Conservation (phyloP, 352 stramenopile species). For the Phytophthora meadii region DNA sequence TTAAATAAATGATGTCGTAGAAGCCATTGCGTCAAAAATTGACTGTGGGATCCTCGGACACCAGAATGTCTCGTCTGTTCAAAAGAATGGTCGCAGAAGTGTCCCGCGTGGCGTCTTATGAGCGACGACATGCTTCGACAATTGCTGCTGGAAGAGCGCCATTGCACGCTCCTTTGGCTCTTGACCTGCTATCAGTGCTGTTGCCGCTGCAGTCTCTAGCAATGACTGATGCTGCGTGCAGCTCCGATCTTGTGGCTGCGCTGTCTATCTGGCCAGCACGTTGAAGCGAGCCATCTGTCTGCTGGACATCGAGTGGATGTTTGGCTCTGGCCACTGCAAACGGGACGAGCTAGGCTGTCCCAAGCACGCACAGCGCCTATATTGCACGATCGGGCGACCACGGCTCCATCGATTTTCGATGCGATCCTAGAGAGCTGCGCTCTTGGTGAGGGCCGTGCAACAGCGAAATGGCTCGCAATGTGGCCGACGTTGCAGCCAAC, state of each 20-base stretch:
- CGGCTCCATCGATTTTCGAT: slow-evolving; percentile 11
- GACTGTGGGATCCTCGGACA: slow-evolving; percentile 21
- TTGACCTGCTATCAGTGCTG: not conserved
- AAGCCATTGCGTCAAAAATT: slow-evolving; percentile 27
- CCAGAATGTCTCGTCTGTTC: slow-evolving; percentile 22
- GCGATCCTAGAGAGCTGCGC: slow-evolving; percentile 9
- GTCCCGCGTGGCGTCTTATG: slow-evolving; percentile 9
- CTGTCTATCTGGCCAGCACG: slow-evolving; percentile 11
- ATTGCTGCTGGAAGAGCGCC: not conserved
- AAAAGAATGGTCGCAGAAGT: slow-evolving; percentile 18
- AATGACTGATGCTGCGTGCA: not conserved
- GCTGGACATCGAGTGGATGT: slow-evolving; percentile 21
- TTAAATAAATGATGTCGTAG: not conserved
- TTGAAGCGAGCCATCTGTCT: slow-evolving; percentile 30
- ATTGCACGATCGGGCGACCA: slow-evolving; percentile 18
- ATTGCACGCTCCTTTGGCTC: not conserved
- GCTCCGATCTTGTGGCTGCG: slow-evolving; percentile 5
- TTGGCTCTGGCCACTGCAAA: slow-evolving; percentile 23
- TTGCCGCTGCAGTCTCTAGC: not conserved
- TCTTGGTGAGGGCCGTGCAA: not conserved
- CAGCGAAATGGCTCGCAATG: not conserved
- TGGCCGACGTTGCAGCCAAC: not conserved
- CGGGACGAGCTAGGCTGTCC: slow-evolving; percentile 26
- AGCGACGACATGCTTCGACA: not conserved
- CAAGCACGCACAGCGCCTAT: slow-evolving; percentile 33